Evolutionary conservation across 208 protist genomes (phyloP), one percentile per base, ranked within the genome.

Genomic region (Leishmania lainsoni): DNA sequence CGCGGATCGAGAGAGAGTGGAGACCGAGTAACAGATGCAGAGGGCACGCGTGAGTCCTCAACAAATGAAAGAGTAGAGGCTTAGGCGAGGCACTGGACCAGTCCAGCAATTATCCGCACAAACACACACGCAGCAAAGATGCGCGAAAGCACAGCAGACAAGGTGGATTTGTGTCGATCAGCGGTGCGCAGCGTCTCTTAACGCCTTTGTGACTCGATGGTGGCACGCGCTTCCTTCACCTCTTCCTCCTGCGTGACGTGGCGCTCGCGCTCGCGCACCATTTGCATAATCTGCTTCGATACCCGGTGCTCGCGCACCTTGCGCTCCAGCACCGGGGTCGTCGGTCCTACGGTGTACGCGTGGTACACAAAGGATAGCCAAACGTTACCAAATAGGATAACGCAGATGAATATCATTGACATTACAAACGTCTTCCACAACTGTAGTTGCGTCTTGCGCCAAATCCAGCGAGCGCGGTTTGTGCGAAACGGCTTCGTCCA

Each of bases 201-300:
- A 9, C 81, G 58, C 84, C 94, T 94, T 81, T 95, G 92, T n/a
- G 85, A 81, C 17, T 85, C 89, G 54, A 97, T 93, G 51, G 87
- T 81, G 22, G 89, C 82, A 22, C 87, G 85, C 3, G 94, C 94
- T 32, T 79, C 86, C 17, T 84, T 82, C 22, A 95, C 70, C 45
- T 96, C 92, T 61, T 93, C 87, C 79, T 95, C 91, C 75, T 91
- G 80, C 35, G 90, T 79, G 26, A 97, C 78, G 59, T 93, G 89
- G 35, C 90, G 91, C 86, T 97, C 94, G 26, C 92, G 86, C 80
- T 97, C 92, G 56, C 94, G 92, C 10, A 97, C 94, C 94, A 97
- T 97, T 73, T 95, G 92, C 87, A 97, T 88, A 87, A 97, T 96
- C 75, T 97, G 94, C 85, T 96, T 96, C 17, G 92, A 96, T 16